Evolutionary conservation across 768 basidiomycete species (phyloP), one percentile per base, ranked within the genome.

Genomic region (Lyophyllum semitale): DNA sequence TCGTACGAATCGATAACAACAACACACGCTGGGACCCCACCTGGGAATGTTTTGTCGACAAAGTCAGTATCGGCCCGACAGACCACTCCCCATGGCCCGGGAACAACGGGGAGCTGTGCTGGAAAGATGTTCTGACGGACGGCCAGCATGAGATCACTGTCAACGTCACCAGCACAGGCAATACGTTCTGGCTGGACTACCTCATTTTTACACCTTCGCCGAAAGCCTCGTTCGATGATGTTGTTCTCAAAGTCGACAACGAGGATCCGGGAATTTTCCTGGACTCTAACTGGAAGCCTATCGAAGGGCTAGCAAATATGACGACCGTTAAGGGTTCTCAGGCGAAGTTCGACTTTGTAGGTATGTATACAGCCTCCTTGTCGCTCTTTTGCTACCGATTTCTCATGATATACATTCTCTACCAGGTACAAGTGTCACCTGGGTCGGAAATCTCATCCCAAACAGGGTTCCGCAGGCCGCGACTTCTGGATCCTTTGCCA

Each of bases 21-120:
- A n/a, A n/a, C n/a, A n/a, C n/a, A n/a, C 22, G 27, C 3, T 55
- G 50, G 12, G 63, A 68, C 45, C 66, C 69, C 2, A 57, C 48
- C 17, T 70, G 63, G 64, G 53, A 65, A 33, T 71, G 70, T 43
- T 58, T 62, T 20, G 48, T 71, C 25, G 70, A 71, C 40, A 58
- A 62, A 1, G 43, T 45, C 30, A 60, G 48, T 41, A 63, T 65
- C 47, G 54, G 58, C 2, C 40, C 55, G 15, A 47, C 44, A 3
- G n/a, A 38, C 7, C 55, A 59, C 5, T 59, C 52, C 26, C n/a
- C 49, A 26, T 45, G 54, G 40, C 29, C 48, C 13, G 48, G 41
- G 25, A 69, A 68, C 26, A 62, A 68, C 27, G 61, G 62, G 40
- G 23, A 38, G 1, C 55, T 71, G 13, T 71, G 70, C 55, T 30